Base-by-base conservation (phyloP, 2,329 filamentous ascomycete species). In the Spiromastix sp. region DNA sequence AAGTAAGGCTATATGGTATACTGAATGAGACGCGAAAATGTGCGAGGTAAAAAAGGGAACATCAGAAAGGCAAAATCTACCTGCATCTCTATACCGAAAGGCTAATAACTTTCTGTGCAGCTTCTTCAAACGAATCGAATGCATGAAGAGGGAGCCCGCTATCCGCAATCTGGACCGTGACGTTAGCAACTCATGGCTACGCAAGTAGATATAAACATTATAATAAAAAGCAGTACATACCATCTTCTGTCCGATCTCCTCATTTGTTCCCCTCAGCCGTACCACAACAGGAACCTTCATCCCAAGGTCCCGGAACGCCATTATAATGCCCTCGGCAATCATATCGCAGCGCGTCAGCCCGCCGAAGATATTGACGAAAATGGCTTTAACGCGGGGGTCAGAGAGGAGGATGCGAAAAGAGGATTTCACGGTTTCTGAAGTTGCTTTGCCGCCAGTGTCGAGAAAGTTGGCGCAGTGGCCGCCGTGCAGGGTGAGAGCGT, bases 371-470 rank as follows among this genome's bases (percentile, higher is more conserved):
- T 82, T 82, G 19, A 82, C 77, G 47, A 81, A 80, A 13, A 81
- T 70, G 15, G 81, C 77, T 47, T 74, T 78, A 5, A 93, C 83
- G 19, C 83, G 67, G 2, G 69, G 59, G 48, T 94, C 85, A 4
- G 68, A 64, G 30, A 85, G 63, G 12, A 94, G 75, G 9, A 87
- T 71, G 38, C 77, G 70, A 53, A 93, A 91, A 2, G 77, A 79
- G 37, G 75, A 74, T 51, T 80, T 78, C 46, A 94, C 85, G 0
- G 85, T 93, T 44, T 81, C 76, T 19, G 74, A 74, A 0, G 85
- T 94, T 0, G 86, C 86, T 56, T 93, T 91, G 22, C 86, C 86
- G 18, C 87, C 86, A 0, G 84, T 93, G 55, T 94, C 86, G 36
- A 94, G 69, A 55, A 94, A 93, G 49, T 94, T 94, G 8, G 84